Evolutionary conservation across 2,329 filamentous ascomycete species (phyloP).

Genomic region (Colletotrichum gigasporum): DNA sequence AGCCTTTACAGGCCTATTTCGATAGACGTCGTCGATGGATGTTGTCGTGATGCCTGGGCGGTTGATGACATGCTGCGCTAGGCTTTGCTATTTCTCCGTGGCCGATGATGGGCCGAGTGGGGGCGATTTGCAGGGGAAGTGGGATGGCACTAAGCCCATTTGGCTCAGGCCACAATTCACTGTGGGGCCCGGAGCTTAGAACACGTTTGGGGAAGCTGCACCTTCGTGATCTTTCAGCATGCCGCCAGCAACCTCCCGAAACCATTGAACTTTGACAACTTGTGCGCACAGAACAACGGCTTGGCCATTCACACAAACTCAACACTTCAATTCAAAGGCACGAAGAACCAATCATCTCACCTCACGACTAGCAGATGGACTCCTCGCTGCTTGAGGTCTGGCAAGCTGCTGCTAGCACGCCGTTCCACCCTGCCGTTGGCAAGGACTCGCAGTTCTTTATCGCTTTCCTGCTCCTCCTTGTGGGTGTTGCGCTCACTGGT

Average conservation of each 20-base stretch:
- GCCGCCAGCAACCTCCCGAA: constrained; percentile 1
- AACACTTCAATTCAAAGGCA: background rate
- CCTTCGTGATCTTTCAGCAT: constrained; percentile 13
- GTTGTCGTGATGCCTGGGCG: constrained; percentile 16
- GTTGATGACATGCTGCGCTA: constrained; percentile 31
- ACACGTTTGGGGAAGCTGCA: constrained; percentile 32
- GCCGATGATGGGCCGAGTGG: constrained; percentile 17
- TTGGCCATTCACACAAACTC: background rate
- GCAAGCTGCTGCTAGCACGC: constrained; percentile 89
- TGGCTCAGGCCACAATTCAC: constrained; percentile 45
- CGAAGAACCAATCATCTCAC: background rate
- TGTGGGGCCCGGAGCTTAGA: constrained; percentile 37
- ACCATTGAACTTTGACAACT: background rate
- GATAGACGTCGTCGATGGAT: constrained; percentile 9
- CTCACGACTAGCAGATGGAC: constrained; percentile 65
- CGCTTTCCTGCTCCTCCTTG: constrained; percentile 77
- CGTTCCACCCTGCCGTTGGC: constrained; percentile 81
- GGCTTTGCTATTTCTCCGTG: constrained; percentile 28
- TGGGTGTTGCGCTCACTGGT: constrained; percentile 78
- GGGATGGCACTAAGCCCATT: constrained; percentile 42
- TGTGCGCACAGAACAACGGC: constrained; percentile 1
- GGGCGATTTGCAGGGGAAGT: constrained; percentile 40
- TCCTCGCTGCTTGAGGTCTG: constrained; percentile 88
- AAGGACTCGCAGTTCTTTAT: constrained; percentile 88
- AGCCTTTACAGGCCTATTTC: constrained; percentile 24